phyloP scores from a whole-genome alignment of 148 eudicot genomes.

The Vaccinium corymbosum region DNA sequence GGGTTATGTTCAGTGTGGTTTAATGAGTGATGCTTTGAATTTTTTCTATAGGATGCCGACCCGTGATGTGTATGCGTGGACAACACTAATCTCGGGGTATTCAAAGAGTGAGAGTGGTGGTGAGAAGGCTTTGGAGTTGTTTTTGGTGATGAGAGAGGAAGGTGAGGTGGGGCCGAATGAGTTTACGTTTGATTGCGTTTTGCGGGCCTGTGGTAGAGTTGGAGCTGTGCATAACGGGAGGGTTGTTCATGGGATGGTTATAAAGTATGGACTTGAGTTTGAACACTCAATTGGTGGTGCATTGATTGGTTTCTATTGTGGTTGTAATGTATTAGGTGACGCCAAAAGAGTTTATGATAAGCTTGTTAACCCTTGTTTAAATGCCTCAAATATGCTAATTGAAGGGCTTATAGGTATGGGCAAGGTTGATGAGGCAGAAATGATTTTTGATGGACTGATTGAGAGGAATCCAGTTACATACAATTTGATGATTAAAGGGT shows the following conservation, averaged over 20 bases:
- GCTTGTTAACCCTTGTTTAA: slow-evolving; percentile 17
- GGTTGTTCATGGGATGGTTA: slow-evolving; percentile 36
- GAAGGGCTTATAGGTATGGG: slow-evolving; percentile 31
- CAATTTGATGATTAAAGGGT: slow-evolving; percentile 52
- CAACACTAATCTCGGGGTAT: slow-evolving; percentile 48
- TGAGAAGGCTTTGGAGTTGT: slow-evolving; percentile 43
- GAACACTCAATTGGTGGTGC: slow-evolving; percentile 36
- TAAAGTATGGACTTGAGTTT: slow-evolving; percentile 36
- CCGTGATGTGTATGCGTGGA: slow-evolving; percentile 44
- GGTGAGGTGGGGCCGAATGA: slow-evolving; percentile 40
- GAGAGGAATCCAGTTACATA: slow-evolving; percentile 35
- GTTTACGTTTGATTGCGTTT: slow-evolving; percentile 43
- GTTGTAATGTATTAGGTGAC: slow-evolving; percentile 27
- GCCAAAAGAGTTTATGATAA: slow-evolving; percentile 30
- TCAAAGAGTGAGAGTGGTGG: slow-evolving; percentile 32
- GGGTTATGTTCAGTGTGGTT: slow-evolving; percentile 35
- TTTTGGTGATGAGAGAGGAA: slow-evolving; percentile 37
- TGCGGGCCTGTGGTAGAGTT: slow-evolving; percentile 38
- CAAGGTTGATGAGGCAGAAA: slow-evolving; percentile 44
- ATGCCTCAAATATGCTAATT: slow-evolving; percentile 32
- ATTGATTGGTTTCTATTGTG: slow-evolving; percentile 36
- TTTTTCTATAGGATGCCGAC: slow-evolving; percentile 39
- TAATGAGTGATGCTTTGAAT: slow-evolving; percentile 34
- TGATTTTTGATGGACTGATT: slow-evolving; percentile 25
- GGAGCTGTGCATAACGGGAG: slow-evolving; percentile 25